Evolutionary conservation across 805 yeast genomes (phyloP).

Genomic region (Kluyveromyces siamensis): DNA sequence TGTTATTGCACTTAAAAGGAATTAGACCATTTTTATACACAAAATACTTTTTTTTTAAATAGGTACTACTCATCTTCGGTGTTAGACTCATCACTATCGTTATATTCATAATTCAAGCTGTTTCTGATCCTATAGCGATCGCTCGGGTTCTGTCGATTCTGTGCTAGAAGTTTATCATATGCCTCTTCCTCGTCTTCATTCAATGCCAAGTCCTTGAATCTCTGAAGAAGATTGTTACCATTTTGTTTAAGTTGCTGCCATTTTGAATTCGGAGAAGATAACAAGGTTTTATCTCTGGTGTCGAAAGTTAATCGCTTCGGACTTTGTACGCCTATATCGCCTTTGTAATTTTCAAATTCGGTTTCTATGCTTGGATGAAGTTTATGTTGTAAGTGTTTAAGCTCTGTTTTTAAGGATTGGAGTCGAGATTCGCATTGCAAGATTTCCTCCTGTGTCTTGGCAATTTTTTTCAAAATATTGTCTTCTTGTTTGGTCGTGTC

Average conservation of each 20-base stretch:
- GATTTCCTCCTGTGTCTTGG: constrained; percentile 1
- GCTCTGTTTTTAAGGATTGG: background rate
- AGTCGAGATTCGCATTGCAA: constrained; percentile 1
- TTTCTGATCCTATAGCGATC: constrained; percentile 19
- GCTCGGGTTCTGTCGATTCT: constrained; percentile 7
- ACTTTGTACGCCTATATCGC: background rate
- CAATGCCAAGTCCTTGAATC: constrained; percentile 27
- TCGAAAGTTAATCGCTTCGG: constrained; percentile 4
- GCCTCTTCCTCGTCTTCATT: constrained; percentile 24
- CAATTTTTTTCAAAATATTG: background rate
- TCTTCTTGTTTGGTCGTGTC: background rate
- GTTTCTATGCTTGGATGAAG: background rate
- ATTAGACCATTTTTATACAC: background rate
- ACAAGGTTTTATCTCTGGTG: constrained; percentile 4
- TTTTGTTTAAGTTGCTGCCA: constrained; percentile 1
- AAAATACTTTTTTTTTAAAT: no score
- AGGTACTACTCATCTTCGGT: constrained; percentile 7
- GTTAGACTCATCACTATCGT: constrained; percentile 12
- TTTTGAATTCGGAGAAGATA: constrained; percentile 1
- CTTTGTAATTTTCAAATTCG: background rate
- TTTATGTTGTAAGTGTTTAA: background rate
- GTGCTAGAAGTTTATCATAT: constrained; percentile 11
- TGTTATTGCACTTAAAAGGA: background rate
- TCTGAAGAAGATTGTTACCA: constrained; percentile 9
- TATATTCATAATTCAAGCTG: constrained; percentile 21